These are phyloP conservation scores for Metschnikowia similis DNA, from an alignment of 805 yeast genomes.

Conservation along the genomic window DNA sequence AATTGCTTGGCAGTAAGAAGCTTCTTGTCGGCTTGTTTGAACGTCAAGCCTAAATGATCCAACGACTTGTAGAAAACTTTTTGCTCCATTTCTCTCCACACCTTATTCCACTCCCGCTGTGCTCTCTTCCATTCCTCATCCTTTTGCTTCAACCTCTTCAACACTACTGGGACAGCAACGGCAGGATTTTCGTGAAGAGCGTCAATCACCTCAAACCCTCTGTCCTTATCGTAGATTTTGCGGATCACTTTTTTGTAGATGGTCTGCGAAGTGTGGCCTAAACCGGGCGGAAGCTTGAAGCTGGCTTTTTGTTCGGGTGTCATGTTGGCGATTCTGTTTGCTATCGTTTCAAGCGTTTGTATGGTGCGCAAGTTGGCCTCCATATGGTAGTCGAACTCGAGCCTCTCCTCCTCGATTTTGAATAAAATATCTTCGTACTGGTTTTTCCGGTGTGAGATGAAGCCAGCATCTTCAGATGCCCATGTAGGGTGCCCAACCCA, in stretches of 20 bases:
- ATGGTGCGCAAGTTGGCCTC: slow-evolving; percentile 93
- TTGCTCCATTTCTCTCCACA: slow-evolving; percentile 98
- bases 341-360: slow-evolving; percentile 92
- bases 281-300: slow-evolving; percentile 86
- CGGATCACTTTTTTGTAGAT: slow-evolving; percentile 91
- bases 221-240: slow-evolving; percentile 88
- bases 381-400: slow-evolving; percentile 93
- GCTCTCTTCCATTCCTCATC: slow-evolving; percentile 99
- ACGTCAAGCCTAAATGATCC: slow-evolving; percentile 93
- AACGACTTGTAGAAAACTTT: slow-evolving; percentile 89
- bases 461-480: slow-evolving; percentile 99
- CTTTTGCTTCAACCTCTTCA: slow-evolving; percentile 90
- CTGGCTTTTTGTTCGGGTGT: slow-evolving; percentile 79
- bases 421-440: slow-evolving; percentile 95
- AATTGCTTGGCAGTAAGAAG: slow-evolving; percentile 83
- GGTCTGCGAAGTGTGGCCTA: slow-evolving; percentile 87
- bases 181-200: slow-evolving; percentile 95
- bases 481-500: slow-evolving; percentile 99
- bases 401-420: slow-evolving; percentile 95
- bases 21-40: slow-evolving; percentile 95
- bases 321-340: slow-evolving; percentile 91
- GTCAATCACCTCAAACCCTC: slow-evolving; percentile 94
- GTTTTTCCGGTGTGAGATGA: slow-evolving; percentile 96
- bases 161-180: slow-evolving; percentile 88
- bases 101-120: slow-evolving; percentile 97